Conservation (phyloP, 2,329 filamentous ascomycete species). For the Ceratocystis harringtonii region DNA sequence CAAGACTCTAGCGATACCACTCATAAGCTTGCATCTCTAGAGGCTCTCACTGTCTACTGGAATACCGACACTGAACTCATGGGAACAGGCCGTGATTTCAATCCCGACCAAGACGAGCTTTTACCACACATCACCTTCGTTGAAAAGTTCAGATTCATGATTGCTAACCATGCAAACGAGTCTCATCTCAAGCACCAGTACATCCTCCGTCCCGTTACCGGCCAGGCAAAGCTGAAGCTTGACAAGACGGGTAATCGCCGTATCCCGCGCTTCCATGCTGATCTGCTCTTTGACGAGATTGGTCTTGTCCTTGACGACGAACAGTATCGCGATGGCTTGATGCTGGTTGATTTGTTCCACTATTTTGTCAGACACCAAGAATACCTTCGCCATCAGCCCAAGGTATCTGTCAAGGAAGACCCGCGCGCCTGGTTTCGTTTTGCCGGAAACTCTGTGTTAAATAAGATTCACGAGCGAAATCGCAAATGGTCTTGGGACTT, state of each 20-base stretch:
- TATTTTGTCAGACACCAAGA: constrained; percentile 97
- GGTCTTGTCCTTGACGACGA: constrained; percentile 95
- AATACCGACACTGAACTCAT: constrained; percentile 83
- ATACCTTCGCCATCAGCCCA: constrained; percentile 84
- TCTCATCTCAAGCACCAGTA: constrained; percentile 55
- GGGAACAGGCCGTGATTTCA: constrained; percentile 61
- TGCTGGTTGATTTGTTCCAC: constrained; percentile 97
- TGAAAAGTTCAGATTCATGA: constrained; percentile 60
- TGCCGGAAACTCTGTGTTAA: constrained; percentile 73
- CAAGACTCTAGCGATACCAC: constrained; percentile 70
- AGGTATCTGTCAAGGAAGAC: constrained; percentile 71
- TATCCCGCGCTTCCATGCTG: constrained; percentile 75
- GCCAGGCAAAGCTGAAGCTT: constrained; percentile 84
- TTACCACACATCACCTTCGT: constrained; percentile 65
- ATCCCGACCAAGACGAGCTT: constrained; percentile 35
- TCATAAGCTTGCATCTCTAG: constrained; percentile 85
- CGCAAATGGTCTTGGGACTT: constrained; percentile 91
- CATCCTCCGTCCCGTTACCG: constrained; percentile 89
- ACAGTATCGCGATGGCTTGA: constrained; percentile 90
- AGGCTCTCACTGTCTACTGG: constrained; percentile 90
- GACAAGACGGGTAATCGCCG: constrained; percentile 78
- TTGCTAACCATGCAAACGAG: constrained; percentile 31
- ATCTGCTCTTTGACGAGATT: constrained; percentile 88
- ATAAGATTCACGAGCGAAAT: constrained; percentile 91
- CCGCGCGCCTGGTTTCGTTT: constrained; percentile 86